phyloP scores from a whole-genome alignment of 2,329 filamentous ascomycete species.

The Penicillium sp. region DNA sequence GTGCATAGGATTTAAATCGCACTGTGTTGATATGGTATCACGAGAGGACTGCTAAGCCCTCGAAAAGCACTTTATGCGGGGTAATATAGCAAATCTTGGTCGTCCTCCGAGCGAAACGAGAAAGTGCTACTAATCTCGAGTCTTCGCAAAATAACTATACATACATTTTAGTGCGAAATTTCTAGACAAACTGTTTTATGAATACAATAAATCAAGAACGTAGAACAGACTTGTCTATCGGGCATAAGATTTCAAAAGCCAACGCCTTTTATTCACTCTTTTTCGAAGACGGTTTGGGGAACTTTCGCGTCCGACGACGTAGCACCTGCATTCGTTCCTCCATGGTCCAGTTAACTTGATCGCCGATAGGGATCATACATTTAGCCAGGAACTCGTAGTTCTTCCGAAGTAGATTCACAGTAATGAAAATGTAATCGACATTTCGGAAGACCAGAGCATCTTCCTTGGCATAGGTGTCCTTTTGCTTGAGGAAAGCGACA shows the following conservation, averaged over 20 bases:
- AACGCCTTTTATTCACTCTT: slow-evolving; percentile 55
- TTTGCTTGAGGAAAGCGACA: slow-evolving; percentile 68
- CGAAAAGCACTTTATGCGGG: not conserved
- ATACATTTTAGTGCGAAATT: not conserved
- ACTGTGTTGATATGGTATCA: not conserved
- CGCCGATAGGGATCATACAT: slow-evolving; percentile 71
- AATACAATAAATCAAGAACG: not conserved
- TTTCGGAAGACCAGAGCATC: slow-evolving; percentile 75
- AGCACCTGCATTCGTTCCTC: slow-evolving; percentile 65
- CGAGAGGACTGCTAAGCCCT: not conserved
- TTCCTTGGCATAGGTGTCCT: slow-evolving; percentile 64
- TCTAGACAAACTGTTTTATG: not conserved
- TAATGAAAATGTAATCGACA: slow-evolving; percentile 78
- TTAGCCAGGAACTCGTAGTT: slow-evolving; percentile 69
- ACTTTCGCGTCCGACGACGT: slow-evolving; percentile 62
- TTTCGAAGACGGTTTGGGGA: slow-evolving; percentile 42
- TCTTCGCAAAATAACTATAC: slow-evolving; percentile 1
- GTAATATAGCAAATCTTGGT: not conserved
- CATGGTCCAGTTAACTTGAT: slow-evolving; percentile 66
- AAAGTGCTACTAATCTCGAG: not conserved
- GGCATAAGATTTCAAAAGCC: not conserved
- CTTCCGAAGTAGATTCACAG: slow-evolving; percentile 65
- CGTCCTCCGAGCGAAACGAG: not conserved
- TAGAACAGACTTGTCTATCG: not conserved
- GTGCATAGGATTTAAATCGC: not conserved